Evolutionary conservation across 1,284 basidiomycete genomes (phyloP), one percentile per base, ranked within the genome.

Genomic region (Blastosporella zonata): DNA sequence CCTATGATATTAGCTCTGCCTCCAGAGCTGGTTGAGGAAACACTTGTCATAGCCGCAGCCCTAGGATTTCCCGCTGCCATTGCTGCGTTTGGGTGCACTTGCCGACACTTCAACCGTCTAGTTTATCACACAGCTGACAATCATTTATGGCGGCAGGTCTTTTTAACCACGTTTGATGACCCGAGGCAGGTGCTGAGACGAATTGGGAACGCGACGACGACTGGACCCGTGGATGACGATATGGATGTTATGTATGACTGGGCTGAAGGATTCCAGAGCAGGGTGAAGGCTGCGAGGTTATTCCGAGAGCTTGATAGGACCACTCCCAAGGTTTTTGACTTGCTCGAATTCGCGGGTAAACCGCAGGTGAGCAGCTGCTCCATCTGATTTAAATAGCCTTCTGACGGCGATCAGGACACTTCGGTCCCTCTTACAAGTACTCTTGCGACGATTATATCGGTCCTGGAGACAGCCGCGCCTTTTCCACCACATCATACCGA

Each of bases 111-210:
- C 44, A 58, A 59, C 41, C 56, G 59, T 4, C 62, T 79, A 29
- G 62, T 81, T 17, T 76, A 77, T 56, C 56, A 59, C 17, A 60
- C 70, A 0, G 44, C 62, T 0, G 75, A 79, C 55, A 62, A 67
- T 8, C 78, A 79, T 55, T 64, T 82, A 15, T 81, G 79, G 79
- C 64, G 78, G 21, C 67, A 73, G 47, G 62, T 81, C 35, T 81
- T 77, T 59, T 64, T 81, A 17, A 57, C 68, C 1, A 64, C 64
- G 1, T 81, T 78, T 55, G 78, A 81, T 49, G 73, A 81, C 47
- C 78, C 77, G 0, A 62, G 73, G 28, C 60, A 56, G 2, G 56
- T 65, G 1, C 54, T 65, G 31, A 53, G 52, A 15, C 57, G 59
- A 25, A 43, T 63, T 9, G 40, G 41, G 15, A 15, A 31, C n/a